Evolutionary conservation across 1,139 yeast species (phyloP).

Genomic region (Geotrichum cucujoidarum): DNA sequence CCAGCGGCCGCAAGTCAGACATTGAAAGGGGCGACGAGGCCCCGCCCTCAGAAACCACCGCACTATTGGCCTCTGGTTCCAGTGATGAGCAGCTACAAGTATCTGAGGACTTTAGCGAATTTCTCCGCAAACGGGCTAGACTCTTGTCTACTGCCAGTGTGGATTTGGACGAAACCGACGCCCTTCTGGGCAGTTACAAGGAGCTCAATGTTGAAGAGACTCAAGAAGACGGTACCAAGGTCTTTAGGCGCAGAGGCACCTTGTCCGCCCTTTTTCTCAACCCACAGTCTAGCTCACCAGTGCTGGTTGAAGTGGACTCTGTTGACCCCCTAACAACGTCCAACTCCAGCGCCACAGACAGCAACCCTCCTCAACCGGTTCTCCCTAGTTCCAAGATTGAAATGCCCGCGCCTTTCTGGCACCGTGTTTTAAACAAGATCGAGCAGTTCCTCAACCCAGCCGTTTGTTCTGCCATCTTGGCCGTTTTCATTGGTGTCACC

Average conservation of each 20-base stretch:
- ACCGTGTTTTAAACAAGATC: constrained; percentile 3
- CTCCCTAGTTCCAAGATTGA: neutral
- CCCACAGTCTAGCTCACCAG: neutral
- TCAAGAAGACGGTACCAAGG: neutral
- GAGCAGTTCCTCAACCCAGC: constrained; percentile 24
- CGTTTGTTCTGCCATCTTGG: constrained; percentile 23
- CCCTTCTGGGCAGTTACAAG: constrained; percentile 7
- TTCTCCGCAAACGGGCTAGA: constrained; percentile 9
- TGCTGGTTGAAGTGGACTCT: neutral
- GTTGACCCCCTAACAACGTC: neutral
- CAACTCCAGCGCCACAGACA: neutral
- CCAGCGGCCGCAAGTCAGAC: neutral
- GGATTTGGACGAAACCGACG: constrained; percentile 17
- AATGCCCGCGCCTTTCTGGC: neutral
- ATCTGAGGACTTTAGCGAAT: neutral
- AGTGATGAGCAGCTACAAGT: neutral
- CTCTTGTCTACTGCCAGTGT: constrained; percentile 12
- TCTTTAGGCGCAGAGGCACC: constrained; percentile 1
- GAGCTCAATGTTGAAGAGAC: neutral
- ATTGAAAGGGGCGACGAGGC: neutral
- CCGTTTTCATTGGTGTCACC: constrained; percentile 23
- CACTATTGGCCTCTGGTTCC: constrained; percentile 5
- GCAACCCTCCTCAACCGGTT: neutral
- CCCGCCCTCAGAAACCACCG: constrained; percentile 5
- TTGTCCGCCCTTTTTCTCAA: neutral